phyloP scores from a whole-genome alignment of 2,329 filamentous ascomycete species.

The Clathrospora elynae region DNA sequence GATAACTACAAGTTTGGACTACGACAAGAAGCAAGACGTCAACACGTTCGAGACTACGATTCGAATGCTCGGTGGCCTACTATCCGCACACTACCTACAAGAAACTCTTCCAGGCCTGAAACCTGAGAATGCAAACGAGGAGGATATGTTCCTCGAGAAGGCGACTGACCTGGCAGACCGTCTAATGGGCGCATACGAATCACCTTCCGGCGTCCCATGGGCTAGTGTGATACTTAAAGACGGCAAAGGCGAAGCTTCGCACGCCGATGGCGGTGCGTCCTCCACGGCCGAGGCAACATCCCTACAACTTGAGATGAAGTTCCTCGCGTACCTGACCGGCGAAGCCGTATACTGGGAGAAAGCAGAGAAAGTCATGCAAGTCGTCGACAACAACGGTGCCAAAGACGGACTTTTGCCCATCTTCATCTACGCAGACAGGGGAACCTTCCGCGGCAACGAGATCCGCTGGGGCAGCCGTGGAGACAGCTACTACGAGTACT shows the following conservation, averaged over 20 bases:
- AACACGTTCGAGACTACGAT: slow-evolving; percentile 99
- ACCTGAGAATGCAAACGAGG: slow-evolving; percentile 72
- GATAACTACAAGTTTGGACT: slow-evolving; percentile 79
- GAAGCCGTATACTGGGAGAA: slow-evolving; percentile 92
- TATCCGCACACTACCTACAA: slow-evolving; percentile 95
- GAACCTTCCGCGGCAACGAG: slow-evolving; percentile 80
- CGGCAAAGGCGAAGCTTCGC: slow-evolving; percentile 75
- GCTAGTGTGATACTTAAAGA: slow-evolving; percentile 88
- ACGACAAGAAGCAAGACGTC: slow-evolving; percentile 92
- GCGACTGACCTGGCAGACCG: slow-evolving; percentile 90
- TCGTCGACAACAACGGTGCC: slow-evolving; percentile 80
- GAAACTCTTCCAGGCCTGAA: slow-evolving; percentile 80
- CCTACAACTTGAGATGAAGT: slow-evolving; percentile 95
- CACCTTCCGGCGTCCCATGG: slow-evolving; percentile 82
- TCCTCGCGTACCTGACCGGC: slow-evolving; percentile 90
- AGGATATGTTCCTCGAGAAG: slow-evolving; percentile 95
- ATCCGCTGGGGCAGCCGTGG: slow-evolving; percentile 92
- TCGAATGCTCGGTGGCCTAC: slow-evolving; percentile 89
- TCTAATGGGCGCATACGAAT: slow-evolving; percentile 85
- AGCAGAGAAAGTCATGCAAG: slow-evolving; percentile 87
- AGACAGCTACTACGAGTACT: slow-evolving; percentile 97
- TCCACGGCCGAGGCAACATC: slow-evolving; percentile 94
- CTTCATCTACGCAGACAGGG: slow-evolving; percentile 79
- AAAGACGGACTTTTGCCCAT: slow-evolving; percentile 89
- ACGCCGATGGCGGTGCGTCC: slow-evolving; percentile 83